Base-by-base conservation (phyloP, 768 basidiomycete genomes). In the Kwoniella botswanensis region DNA sequence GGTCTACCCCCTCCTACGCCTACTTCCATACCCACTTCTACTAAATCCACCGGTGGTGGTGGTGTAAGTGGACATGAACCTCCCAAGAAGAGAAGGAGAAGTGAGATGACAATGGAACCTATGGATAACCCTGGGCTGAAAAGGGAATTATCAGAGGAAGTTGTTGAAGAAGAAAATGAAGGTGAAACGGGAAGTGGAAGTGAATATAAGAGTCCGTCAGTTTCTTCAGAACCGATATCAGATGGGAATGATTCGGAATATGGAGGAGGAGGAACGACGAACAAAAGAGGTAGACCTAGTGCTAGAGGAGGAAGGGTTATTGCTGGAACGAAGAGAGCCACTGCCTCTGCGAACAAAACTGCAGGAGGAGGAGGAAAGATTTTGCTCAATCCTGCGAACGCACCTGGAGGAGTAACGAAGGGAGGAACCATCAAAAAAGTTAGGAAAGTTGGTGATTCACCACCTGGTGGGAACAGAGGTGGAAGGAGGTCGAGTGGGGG, bases 31-130 rank as follows among this genome's bases (percentile, higher is more conserved):
- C 50, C 44, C 11, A 59, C 41, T 41, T 52, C 56, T 55, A 52
- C 44, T 44, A 68, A 53, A 57, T 10, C 43, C 2, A 22, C 35
- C 0, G 54, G 53, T 10, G 29, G 4, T 24, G 55, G n/a, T 24
- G 5, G 44, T 41, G 70, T n/a, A n/a, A n/a, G n/a, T n/a, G 21
- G n/a, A 57, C n/a, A 65, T 63, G 61, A 59, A 21, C 72, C 70
- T 7, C 68, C 74, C 3, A 73, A 69, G 64, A 75, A 75, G 46
- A 29, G 74, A 21, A 62, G 76, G 44, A 42, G 72, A 29, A 73
- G 72, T 46, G 72, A 75, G 41, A 42, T 71, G 22, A 43, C 64
- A 7, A 61, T 69, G 60, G 76, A 77, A 43, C 41, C 61, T 12
- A 75, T 74, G 65, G 74, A 77, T 56, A 70, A 65, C 13, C 58